These are phyloP conservation scores for Psophocarpus tetragonolobus DNA, from an alignment of 306 rosid species.

Conservation along the genomic window DNA sequence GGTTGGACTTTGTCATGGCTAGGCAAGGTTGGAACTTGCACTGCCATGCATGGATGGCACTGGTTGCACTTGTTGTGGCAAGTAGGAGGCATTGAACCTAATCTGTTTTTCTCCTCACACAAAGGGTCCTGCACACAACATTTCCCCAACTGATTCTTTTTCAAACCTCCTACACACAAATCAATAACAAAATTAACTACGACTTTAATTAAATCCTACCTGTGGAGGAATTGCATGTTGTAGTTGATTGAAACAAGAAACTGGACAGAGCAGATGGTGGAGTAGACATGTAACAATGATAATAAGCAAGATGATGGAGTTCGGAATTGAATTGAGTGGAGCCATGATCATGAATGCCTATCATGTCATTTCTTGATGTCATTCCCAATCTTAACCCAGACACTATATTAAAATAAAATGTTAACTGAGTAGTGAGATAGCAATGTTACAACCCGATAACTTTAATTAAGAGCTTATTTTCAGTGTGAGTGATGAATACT, in stretches of 20 bases:
- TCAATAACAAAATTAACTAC: neutral
- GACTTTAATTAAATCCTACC: conserved; percentile 41
- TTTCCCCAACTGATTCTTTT: neutral
- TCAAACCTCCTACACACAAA: neutral
- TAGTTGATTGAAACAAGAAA: conserved; percentile 39
- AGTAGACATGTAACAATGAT: conserved; percentile 25
- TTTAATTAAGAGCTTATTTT: too few species aligned
- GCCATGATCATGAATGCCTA: conserved; percentile 40
- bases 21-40: conserved; percentile 71
- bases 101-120: conserved; percentile 64
- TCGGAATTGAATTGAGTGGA: conserved; percentile 35
- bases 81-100: conserved; percentile 91
- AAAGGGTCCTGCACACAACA: conserved; percentile 52
- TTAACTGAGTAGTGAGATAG: conserved; percentile 30
- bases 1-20: conserved; percentile 15
- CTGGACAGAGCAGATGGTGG: conserved; percentile 42
- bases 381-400: conserved; percentile 8
- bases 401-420: conserved; percentile 14
- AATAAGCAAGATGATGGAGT: conserved; percentile 35
- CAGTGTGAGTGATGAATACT: too few species aligned
- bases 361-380: conserved; percentile 41
- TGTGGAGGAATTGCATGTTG: conserved; percentile 44
- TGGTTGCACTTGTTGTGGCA: conserved; percentile 92
- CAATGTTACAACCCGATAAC: conserved; percentile 2
- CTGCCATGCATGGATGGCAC: conserved; percentile 97